Conservation (phyloP, 2,329 filamentous ascomycete species). For the Xylariaceae sp. region DNA sequence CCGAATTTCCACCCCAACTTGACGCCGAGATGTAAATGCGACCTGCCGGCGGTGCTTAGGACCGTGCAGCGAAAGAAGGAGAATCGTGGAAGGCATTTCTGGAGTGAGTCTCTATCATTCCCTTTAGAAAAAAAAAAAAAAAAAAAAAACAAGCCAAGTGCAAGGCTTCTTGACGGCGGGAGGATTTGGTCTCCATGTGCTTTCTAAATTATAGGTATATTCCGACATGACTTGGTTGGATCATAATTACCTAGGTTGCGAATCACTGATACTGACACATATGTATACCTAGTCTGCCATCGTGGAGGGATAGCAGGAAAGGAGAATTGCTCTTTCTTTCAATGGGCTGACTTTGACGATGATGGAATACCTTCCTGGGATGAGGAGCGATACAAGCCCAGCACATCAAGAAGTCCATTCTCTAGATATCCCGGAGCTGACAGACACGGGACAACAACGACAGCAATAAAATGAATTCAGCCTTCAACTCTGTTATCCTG, state of each 20-base stretch:
- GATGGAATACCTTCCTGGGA: conserved; percentile 73
- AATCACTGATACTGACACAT: conserved; percentile 5
- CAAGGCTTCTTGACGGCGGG: not conserved
- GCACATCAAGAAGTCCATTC: not conserved
- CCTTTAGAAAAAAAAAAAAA: not conserved
- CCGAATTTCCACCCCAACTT: conserved; percentile 66
- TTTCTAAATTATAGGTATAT: not conserved
- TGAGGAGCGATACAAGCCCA: conserved; percentile 24
- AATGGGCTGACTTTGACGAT: conserved; percentile 82
- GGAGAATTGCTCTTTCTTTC: conserved; percentile 68
- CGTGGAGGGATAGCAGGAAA: conserved; percentile 64
- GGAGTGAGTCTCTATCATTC: conserved; percentile 45
- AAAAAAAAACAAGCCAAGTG: not conserved
- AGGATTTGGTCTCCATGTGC: no score
- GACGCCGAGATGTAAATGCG: conserved; percentile 74
- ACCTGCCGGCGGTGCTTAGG: conserved; percentile 61
- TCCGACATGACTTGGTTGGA: not conserved
- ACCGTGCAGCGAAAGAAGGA: conserved; percentile 75
- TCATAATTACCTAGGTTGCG: not conserved
- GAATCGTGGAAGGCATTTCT: conserved; percentile 77
- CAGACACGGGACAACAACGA: not conserved
- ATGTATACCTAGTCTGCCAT: conserved; percentile 58
- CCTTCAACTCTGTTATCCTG: not conserved
- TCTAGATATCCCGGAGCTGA: not conserved
- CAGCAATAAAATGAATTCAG: not conserved